Percentiles rank a stretch among this genome's conserved stretches.
Conservation (phyloP, 495 filamentous ascomycete species). For the Penicillium odoratum region DNA sequence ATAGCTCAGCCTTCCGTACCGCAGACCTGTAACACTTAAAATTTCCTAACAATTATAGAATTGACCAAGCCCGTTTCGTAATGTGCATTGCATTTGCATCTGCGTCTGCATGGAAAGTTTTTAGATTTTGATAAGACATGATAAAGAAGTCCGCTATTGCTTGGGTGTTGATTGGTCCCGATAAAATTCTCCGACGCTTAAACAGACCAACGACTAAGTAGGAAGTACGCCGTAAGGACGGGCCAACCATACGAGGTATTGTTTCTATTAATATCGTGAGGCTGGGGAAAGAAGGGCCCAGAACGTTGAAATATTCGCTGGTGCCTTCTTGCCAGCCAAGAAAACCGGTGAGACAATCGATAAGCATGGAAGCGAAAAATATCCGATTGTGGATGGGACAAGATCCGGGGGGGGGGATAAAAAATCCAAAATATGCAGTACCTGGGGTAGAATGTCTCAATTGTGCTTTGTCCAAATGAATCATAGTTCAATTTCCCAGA, state of each 20-base stretch:
- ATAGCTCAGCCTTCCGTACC: slow-evolving; percentile 2
- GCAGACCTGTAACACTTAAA: slow-evolving; percentile 3
- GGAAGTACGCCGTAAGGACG: background rate
- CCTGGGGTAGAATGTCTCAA: background rate
- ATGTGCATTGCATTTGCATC: slow-evolving; percentile 6
- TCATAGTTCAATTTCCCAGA: background rate
- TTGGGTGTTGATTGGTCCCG: background rate
- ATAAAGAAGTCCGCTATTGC: background rate
- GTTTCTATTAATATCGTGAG: background rate
- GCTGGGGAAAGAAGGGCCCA: background rate
- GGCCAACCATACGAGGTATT: background rate
- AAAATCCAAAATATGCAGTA: background rate
- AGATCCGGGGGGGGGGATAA: background rate
- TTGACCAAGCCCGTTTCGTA: slow-evolving; percentile 2
- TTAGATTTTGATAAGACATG: slow-evolving; percentile 3
- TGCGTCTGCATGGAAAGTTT: slow-evolving; percentile 8
- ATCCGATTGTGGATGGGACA: background rate
- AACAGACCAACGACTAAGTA: background rate
- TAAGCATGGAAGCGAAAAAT: background rate
- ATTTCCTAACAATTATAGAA: slow-evolving; percentile 1
- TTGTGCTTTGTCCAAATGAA: background rate
- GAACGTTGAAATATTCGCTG: background rate
- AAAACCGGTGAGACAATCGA: slow-evolving; percentile 3
- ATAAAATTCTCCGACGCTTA: background rate
- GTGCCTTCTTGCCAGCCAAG: background rate